These are phyloP conservation scores for Globisporangium recalcitrans DNA, from an alignment of 352 stramenopile species.

Conservation along the genomic window DNA sequence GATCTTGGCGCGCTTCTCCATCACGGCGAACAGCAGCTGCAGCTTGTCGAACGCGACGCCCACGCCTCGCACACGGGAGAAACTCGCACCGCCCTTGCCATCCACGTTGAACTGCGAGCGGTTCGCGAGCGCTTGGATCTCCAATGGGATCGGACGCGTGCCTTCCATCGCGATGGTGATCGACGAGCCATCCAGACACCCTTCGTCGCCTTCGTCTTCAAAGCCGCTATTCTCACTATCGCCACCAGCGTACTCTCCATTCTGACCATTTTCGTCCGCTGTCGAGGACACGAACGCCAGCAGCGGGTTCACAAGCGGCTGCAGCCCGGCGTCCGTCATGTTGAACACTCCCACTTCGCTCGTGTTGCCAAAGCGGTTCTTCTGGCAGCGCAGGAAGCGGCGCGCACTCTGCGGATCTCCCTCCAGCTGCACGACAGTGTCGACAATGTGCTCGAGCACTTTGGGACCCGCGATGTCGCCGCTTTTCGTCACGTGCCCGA, in stretches of 20 bases:
- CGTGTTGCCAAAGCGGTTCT: conserved; percentile 95
- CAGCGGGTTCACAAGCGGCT: conserved; percentile 72
- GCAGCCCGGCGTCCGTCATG: conserved; percentile 87
- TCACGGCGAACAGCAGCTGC: conserved; percentile 91
- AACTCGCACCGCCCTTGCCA: conserved; percentile 22
- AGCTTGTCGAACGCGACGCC: conserved; percentile 89
- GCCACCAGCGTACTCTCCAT: conserved; percentile 24
- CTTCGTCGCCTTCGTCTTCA: conserved; percentile 12
- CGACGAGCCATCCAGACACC: conserved; percentile 67
- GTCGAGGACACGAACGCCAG: conserved; percentile 70
- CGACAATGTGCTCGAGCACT: conserved; percentile 88
- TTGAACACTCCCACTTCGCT: conserved; percentile 96
- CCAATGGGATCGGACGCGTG: conserved; percentile 89
- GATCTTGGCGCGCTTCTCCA: conserved; percentile 89
- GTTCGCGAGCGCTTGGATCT: conserved; percentile 92
- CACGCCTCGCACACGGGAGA: conserved; percentile 61
- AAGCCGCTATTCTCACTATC: conserved; percentile 14
- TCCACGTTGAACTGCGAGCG: conserved; percentile 40
- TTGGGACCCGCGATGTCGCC: conserved; percentile 95
- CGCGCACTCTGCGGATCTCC: conserved; percentile 79
- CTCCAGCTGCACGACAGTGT: conserved; percentile 96
- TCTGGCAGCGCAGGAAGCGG: conserved; percentile 90
- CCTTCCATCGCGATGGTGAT: conserved; percentile 93
- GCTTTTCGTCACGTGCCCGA: conserved; percentile 97
- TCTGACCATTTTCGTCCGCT: conserved; percentile 10